A percentile compares a stretch with the other conserved stretches of the same genome.
These are phyloP conservation scores for Eurotiales sp. DNA, from an alignment of 2,329 filamentous ascomycete genomes.

Conservation along the genomic window DNA sequence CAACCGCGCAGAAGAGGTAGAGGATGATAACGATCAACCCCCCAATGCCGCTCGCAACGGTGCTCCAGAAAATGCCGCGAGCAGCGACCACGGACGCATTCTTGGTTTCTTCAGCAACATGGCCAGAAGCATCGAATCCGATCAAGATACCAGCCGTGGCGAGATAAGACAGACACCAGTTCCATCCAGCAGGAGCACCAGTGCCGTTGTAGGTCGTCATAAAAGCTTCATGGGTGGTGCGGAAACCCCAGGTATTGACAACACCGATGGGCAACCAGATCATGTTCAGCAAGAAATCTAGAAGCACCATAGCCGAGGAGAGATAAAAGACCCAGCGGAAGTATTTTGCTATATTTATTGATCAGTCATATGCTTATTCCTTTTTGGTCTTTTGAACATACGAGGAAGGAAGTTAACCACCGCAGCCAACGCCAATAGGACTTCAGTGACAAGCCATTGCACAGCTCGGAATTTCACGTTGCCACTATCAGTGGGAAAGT, in stretches of 20 bases:
- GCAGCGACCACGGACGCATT: conserved; percentile 56
- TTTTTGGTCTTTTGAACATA: conserved; percentile 32
- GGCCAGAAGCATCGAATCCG: conserved; percentile 59
- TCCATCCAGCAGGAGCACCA: conserved; percentile 55
- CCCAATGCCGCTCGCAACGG: conserved; percentile 54
- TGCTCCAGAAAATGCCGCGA: conserved; percentile 59
- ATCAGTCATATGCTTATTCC: background rate
- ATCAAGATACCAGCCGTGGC: conserved; percentile 60
- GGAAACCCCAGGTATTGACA: conserved; percentile 54
- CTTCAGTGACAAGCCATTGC: conserved; percentile 57
- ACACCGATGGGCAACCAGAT: conserved; percentile 60
- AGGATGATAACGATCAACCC: conserved; percentile 56
- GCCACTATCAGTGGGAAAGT: conserved; percentile 52
- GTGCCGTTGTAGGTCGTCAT: conserved; percentile 59
- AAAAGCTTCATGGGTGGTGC: conserved; percentile 57
- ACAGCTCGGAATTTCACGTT: conserved; percentile 57
- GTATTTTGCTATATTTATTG: conserved; percentile 32
- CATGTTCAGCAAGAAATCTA: conserved; percentile 58
- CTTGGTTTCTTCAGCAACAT: conserved; percentile 60
- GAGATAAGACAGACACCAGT: conserved; percentile 61
- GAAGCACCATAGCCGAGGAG: conserved; percentile 49
- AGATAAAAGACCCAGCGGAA: conserved; percentile 51
- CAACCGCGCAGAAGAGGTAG: conserved; percentile 57
- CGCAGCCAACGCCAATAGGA: conserved; percentile 49
- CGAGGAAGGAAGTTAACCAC: conserved; percentile 51